Conservation (phyloP, 1,139 yeast species). For the Magnusiomyces sp. region DNA sequence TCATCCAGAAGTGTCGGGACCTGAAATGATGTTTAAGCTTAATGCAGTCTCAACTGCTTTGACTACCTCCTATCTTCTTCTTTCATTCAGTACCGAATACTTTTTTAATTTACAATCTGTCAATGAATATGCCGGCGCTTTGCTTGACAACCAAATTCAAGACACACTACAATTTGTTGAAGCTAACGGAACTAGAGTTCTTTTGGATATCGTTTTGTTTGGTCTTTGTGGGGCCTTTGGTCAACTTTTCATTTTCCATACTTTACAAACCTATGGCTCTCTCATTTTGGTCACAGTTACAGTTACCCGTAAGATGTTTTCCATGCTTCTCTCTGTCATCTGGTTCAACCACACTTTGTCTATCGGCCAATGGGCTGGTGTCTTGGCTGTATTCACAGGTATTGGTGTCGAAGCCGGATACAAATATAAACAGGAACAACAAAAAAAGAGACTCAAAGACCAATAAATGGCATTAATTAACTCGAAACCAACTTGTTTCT, state of each 20-base stretch:
- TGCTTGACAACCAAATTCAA: neutral
- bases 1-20: slow-evolving; percentile 51
- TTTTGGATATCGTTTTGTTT: slow-evolving; percentile 55
- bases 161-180: neutral
- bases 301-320: slow-evolving; percentile 90
- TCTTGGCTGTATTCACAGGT: slow-evolving; percentile 72
- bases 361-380: slow-evolving; percentile 67
- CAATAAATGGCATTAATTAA: too few species aligned
- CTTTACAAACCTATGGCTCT: slow-evolving; percentile 78
- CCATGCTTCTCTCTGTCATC: slow-evolving; percentile 83
- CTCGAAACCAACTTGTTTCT: too few species aligned
- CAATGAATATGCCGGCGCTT: neutral
- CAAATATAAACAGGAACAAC: slow-evolving; percentile 25
- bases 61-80: slow-evolving; percentile 35
- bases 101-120: slow-evolving; percentile 33
- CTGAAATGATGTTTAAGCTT: slow-evolving; percentile 77
- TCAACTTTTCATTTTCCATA: slow-evolving; percentile 80
- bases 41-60: slow-evolving; percentile 47
- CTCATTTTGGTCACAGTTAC: slow-evolving; percentile 83
- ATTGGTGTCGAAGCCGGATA: slow-evolving; percentile 58
- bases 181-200: slow-evolving; percentile 39
- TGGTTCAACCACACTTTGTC: slow-evolving; percentile 71
- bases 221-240: slow-evolving; percentile 84
- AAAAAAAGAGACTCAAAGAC: too few species aligned
- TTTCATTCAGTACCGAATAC: slow-evolving; percentile 38